Evolutionary conservation across 345 rosid genomes (phyloP), one percentile per base, ranked within the genome.

Genomic region (Boechera stricta): DNA sequence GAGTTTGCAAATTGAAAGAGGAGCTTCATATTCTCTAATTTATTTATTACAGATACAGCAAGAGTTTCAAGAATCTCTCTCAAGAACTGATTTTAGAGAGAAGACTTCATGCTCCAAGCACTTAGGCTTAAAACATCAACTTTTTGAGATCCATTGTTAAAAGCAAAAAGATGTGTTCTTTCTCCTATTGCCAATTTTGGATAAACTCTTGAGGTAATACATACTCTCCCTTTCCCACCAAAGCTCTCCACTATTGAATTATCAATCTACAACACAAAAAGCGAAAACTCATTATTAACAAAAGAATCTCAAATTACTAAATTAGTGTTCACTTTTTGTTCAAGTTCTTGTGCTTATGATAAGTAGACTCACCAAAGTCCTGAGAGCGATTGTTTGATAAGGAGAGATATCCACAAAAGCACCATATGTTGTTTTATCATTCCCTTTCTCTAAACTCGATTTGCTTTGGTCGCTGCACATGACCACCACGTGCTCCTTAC

Each of bases 171-270:
- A 69, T 76, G 81, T 57, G 92, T 78, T 3, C 6, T 70, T 2
- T 67, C 63, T 69, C 80, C 66, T 69, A 61, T 78, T 2, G 94
- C 87, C 69, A 83, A 7, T 2, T 75, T 71, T 16, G 96, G 97
- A 78, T 89, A 93, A 58, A 91, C 88, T 68, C 96, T 86, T 39
- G 97, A 81, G 4, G 92, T 84, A 33, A 91, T 87, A 79, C 94
- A 88, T 21, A 66, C 73, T 76, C 81, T 90, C 42, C 96, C 91
- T 55, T 69, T 52, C 13, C 89, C 96, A 7, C 90, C 96, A 71
- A 90, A 90, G 76, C 96, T 91, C 87, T 94, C 98, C 78, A 88
- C 88, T 74, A 91, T 79, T 9, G 96, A 90, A 42, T 77, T 84
- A 78, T 94, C 97, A 65, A 94, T 87, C 94, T 90, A 80, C 53